Base-by-base conservation (phyloP, 2,329 filamentous ascomycete genomes). In the Pseudocercospora pini-densiflorae region DNA sequence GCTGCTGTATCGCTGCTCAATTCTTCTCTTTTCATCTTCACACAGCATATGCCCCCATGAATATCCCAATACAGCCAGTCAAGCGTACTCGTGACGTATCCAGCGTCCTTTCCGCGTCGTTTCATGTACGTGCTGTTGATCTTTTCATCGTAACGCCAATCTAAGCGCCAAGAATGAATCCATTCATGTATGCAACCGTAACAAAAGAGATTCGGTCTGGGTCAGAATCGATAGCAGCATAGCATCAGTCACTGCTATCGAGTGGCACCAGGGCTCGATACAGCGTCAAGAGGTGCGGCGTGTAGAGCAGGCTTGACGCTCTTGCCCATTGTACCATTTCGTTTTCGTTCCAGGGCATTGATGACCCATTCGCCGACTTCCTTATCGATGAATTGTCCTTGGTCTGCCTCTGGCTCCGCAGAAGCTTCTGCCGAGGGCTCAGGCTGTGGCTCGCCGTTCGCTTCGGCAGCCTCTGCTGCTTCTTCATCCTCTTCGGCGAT, bases 341-440 rank as follows among this genome's bases (percentile, higher is more conserved):
- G 85, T 74, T 89, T 89, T 73, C 86, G 86, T 70, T 90, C 88
- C 49, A 98, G 79, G 19, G 92, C 91, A 6, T 81, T 82, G 45
- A 84, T 85, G 1, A 97, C 94, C 95, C 95, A 99, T 29, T 88
- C 86, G 0, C 92, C 92, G 5, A 98, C 92, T 77, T 98, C 94
- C 43, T 85, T 82, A 73, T 99, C 94, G 4, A 89, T 78, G 36
- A 73, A 74, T 19, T 71, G 65, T 5, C 66, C 68, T 33, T 73
- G 66, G 3, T 72, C 65, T 75, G 73, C 68, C 69, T 76, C 67
- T 69, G 72, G 74, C 69, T 84, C 81, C 6, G 23, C 79, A 79
- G 9, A 80, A n/a, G 61, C 23, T 43, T 67, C 61, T 8, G 61
- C 12, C 5, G 31, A 49, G 9, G 61, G 57, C 43, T 49, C 57